Conservation (phyloP, 2,329 filamentous ascomycete genomes). For the Alternaria gaisen region DNA sequence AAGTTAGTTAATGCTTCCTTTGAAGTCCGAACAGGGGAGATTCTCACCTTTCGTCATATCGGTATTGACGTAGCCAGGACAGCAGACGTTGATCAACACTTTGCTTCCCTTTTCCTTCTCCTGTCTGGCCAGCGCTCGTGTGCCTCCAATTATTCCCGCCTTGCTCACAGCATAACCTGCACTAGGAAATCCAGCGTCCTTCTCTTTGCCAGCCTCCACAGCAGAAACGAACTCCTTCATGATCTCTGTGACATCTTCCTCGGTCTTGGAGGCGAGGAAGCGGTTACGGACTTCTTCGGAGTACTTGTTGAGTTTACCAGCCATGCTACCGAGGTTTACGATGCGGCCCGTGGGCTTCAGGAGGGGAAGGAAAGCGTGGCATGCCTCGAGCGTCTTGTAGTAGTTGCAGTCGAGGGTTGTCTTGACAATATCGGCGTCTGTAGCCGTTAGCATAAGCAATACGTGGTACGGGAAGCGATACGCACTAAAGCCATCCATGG, state of each 20-base stretch:
- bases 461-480: not conserved
- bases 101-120: constrained; percentile 46
- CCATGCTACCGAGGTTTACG: constrained; percentile 60
- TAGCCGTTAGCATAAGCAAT: not conserved
- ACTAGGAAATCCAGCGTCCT: constrained; percentile 59
- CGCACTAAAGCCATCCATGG: constrained; percentile 57
- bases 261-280: constrained; percentile 54
- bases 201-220: constrained; percentile 57
- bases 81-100: constrained; percentile 53
- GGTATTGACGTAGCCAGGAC: constrained; percentile 58
- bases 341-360: constrained; percentile 56
- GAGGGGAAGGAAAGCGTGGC: constrained; percentile 57
- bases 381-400: constrained; percentile 60
- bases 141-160: constrained; percentile 55
- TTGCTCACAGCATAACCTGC: constrained; percentile 61
- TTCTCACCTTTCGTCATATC: constrained; percentile 54
- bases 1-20: not conserved
- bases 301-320: constrained; percentile 59
- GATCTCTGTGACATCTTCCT: constrained; percentile 56
- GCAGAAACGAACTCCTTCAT: constrained; percentile 61
- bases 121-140: constrained; percentile 49
- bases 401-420: constrained; percentile 63
- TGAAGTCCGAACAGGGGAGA: not conserved
- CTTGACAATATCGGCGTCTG: constrained; percentile 58
- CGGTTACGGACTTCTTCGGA: constrained; percentile 53